A percentile compares a stretch with the other conserved stretches of the same genome.
Evolutionary conservation across 768 basidiomycete genomes (phyloP).

Genomic region (Auriscalpium orientale): DNA sequence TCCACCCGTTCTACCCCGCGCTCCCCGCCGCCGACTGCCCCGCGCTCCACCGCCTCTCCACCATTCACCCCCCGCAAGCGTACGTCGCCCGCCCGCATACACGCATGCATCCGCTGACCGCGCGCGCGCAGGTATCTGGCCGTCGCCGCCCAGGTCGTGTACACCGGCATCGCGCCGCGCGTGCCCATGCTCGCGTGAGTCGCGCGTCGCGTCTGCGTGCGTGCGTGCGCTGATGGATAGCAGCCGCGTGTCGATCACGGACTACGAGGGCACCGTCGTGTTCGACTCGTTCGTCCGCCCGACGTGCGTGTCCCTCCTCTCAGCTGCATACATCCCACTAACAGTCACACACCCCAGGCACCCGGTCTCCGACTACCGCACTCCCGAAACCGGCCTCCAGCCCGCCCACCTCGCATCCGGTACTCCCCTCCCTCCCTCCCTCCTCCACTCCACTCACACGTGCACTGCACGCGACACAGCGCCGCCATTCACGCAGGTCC

Average conservation of each 20-base stretch:
- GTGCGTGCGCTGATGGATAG: neutral
- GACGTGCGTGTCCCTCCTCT: conserved; percentile 28
- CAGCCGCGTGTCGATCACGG: conserved; percentile 45
- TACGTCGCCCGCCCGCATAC: no score
- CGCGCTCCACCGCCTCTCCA: no score
- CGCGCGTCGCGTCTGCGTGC: neutral
- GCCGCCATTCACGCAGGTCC: conserved; percentile 42
- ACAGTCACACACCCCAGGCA: conserved; percentile 27
- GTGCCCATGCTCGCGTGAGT: conserved; percentile 48
- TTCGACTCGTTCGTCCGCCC: conserved; percentile 47
- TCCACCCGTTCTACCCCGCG: no score
- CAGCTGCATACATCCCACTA: neutral
- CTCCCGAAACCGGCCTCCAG: conserved; percentile 38
- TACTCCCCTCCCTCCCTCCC: conserved; percentile 11
- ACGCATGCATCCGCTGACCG: no score
- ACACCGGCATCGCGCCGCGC: conserved; percentile 30
- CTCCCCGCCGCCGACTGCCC: no score
- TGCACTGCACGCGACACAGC: conserved; percentile 23
- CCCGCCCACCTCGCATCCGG: conserved; percentile 34
- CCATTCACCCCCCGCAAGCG: no score
- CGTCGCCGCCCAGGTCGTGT: conserved; percentile 38
- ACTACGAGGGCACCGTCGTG: conserved; percentile 38
- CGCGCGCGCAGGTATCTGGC: conserved; percentile 34
- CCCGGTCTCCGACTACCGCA: conserved; percentile 39
- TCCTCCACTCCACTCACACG: neutral